Evolutionary conservation across 768 basidiomycete species (phyloP).

Genomic region (Lepiota venenata): DNA sequence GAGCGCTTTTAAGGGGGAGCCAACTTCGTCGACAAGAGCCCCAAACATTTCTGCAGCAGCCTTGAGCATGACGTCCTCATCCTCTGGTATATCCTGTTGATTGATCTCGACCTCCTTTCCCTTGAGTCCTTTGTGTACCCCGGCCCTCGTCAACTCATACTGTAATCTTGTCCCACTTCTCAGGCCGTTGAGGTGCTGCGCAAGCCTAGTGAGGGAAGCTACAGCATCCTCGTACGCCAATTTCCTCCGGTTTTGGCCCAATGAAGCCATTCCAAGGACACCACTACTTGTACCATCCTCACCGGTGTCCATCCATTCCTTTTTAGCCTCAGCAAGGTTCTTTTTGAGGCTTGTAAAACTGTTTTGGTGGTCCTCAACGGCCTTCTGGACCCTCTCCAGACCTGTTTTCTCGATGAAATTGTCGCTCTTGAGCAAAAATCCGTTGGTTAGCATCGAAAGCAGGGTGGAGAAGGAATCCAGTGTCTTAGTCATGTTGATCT

Average conservation of each 20-base stretch:
- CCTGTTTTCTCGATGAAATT: conserved; percentile 46
- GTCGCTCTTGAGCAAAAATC: conserved; percentile 81
- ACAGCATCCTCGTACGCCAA: conserved; percentile 85
- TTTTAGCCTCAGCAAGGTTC: conserved; percentile 81
- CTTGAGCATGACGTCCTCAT: conserved; percentile 42
- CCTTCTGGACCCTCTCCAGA: conserved; percentile 66
- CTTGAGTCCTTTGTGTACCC: conserved; percentile 22
- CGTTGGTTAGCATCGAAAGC: conserved; percentile 73
- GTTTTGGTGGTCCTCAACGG: conserved; percentile 81
- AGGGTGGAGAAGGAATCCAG: conserved; percentile 89
- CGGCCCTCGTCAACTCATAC: conserved; percentile 72
- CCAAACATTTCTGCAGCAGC: conserved; percentile 76
- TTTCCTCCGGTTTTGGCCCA: conserved; percentile 27
- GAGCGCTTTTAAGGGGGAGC: conserved; percentile 70
- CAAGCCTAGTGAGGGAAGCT: conserved; percentile 81
- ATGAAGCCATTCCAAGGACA: conserved; percentile 10
- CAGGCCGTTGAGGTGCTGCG: conserved; percentile 91
- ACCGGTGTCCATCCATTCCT: conserved; percentile 59
- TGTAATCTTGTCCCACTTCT: conserved; percentile 83
- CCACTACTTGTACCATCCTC: conserved; percentile 14
- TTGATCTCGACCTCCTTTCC: conserved; percentile 10
- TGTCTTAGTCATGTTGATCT: conserved; percentile 80
- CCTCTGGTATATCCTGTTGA: conserved; percentile 17
- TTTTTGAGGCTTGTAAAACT: conserved; percentile 90
- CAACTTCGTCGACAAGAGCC: conserved; percentile 75